Conservation (phyloP, 1,284 basidiomycete species). For the Cryptococcus sp. region DNA sequence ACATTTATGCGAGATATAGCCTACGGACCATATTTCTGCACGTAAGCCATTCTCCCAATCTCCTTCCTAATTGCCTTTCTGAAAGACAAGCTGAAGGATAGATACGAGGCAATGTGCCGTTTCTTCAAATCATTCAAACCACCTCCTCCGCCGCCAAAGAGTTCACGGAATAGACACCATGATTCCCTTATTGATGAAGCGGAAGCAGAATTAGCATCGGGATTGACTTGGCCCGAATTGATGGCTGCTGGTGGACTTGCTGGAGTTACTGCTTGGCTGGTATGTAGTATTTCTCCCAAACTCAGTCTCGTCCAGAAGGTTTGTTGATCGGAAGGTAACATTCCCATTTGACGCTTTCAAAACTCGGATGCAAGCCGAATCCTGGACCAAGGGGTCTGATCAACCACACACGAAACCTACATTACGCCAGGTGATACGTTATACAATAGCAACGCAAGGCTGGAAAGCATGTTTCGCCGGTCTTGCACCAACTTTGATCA, state of each 20-base stretch:
- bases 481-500: conserved; percentile 68
- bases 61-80: background rate
- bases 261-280: conserved; percentile 53
- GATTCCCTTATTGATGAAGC: conserved; percentile 52
- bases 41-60: conserved; percentile 51
- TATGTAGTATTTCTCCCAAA: conserved; percentile 21
- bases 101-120: conserved; percentile 70
- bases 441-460: conserved; percentile 65
- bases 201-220: conserved; percentile 49
- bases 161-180: conserved; percentile 34
- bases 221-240: conserved; percentile 59
- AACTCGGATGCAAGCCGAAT: conserved; percentile 66
- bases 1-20: conserved; percentile 71
- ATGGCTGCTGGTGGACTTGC: conserved; percentile 74
- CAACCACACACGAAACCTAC: background rate
- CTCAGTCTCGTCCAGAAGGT: background rate
- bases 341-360: conserved; percentile 84
- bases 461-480: conserved; percentile 67
- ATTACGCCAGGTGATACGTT: conserved; percentile 28
- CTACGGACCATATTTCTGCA: conserved; percentile 77
- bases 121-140: conserved; percentile 50
- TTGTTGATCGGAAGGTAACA: conserved; percentile 51
- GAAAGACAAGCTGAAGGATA: conserved; percentile 1
- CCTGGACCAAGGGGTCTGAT: conserved; percentile 8
- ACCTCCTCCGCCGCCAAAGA: conserved; percentile 14